These are phyloP conservation scores for Biscutella laevigata DNA, from an alignment of 441 rosid genomes.

Conservation along the genomic window DNA sequence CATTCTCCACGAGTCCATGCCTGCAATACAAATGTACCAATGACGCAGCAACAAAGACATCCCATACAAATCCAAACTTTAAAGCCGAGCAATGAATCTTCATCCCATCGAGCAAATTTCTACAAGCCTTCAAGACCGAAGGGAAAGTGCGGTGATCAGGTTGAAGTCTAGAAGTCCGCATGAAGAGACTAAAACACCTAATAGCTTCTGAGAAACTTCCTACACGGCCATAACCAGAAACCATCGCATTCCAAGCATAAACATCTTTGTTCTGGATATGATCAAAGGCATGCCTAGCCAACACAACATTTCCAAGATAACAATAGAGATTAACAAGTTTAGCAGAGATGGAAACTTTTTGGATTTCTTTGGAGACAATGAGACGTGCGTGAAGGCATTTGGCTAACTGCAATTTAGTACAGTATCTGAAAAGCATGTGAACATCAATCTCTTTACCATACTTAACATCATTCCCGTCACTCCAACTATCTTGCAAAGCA, in stretches of 20 bases:
- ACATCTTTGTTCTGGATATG: conserved; percentile 41
- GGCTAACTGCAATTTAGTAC: conserved; percentile 36
- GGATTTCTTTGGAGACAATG: conserved; percentile 41
- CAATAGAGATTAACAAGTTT: conserved; percentile 62
- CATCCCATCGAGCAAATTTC: conserved; percentile 37
- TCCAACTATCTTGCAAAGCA: conserved; percentile 22
- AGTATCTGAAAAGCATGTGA: conserved; percentile 36
- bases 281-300: conserved; percentile 38
- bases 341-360: conserved; percentile 29
- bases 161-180: conserved; percentile 39
- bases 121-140: conserved; percentile 65
- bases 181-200: conserved; percentile 40
- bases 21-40: conserved; percentile 57
- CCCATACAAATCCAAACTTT: conserved; percentile 63
- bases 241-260: conserved; percentile 66
- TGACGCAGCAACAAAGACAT: conserved; percentile 62
- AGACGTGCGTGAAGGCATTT: conserved; percentile 49
- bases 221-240: conserved; percentile 48
- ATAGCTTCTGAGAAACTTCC: conserved; percentile 38
- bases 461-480: neutral
- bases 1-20: conserved; percentile 34
- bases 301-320: conserved; percentile 35
- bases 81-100: conserved; percentile 55
- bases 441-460: conserved; percentile 28
- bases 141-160: conserved; percentile 85